These are phyloP conservation scores for Sambucus nigra DNA, from an alignment of 129 eudicot species.

Conservation along the genomic window DNA sequence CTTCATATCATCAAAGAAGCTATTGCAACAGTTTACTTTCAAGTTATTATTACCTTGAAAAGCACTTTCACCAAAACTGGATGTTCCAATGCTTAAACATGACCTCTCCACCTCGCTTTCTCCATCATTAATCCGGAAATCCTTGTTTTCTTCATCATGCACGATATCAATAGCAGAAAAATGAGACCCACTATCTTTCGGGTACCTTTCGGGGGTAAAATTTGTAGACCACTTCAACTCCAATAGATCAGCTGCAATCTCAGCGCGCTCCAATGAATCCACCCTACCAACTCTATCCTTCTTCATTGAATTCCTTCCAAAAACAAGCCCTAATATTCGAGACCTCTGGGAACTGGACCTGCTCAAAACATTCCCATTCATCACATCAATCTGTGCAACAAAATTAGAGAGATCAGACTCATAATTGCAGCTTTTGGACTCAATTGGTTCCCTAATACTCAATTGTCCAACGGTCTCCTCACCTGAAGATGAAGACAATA, in stretches of 20 bases:
- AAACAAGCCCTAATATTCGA: slow-evolving; percentile 54
- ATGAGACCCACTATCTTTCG: slow-evolving; percentile 17
- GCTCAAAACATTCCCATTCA: slow-evolving; percentile 21
- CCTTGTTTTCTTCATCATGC: slow-evolving; percentile 13
- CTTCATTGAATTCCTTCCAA: slow-evolving; percentile 53
- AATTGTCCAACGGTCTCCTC: slow-evolving; percentile 37
- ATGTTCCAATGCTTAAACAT: neutral
- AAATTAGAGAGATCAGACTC: slow-evolving; percentile 30
- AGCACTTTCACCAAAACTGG: neutral
- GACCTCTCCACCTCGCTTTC: neutral
- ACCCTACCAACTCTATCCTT: slow-evolving; percentile 27
- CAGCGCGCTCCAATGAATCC: slow-evolving; percentile 66
- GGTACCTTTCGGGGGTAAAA: slow-evolving; percentile 30
- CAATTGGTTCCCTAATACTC: slow-evolving; percentile 22
- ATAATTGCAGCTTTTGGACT: slow-evolving; percentile 46
- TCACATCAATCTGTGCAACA: slow-evolving; percentile 28
- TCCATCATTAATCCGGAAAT: neutral
- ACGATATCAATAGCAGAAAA: slow-evolving; percentile 9
- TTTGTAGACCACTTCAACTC: slow-evolving; percentile 85
- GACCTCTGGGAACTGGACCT: slow-evolving; percentile 41
- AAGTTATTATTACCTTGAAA: neutral
- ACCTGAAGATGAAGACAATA: slow-evolving; percentile 39
- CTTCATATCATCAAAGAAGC: neutral
- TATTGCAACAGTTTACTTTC: neutral
- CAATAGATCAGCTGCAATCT: slow-evolving; percentile 91